Evolutionary conservation across 805 yeast species (phyloP).

Genomic region (Kazachstania taianensis): DNA sequence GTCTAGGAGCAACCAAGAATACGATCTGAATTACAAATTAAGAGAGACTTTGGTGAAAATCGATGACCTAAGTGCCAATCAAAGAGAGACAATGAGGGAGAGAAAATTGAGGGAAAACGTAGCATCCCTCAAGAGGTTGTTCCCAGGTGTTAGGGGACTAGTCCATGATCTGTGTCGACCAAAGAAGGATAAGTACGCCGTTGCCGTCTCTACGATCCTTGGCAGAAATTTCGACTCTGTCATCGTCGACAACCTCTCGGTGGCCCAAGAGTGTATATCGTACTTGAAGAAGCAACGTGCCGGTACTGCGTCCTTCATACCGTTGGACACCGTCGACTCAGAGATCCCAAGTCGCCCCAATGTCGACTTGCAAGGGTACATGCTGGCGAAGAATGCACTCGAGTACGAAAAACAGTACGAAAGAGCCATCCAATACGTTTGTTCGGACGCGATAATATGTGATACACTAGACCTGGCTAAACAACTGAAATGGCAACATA

Average conservation of each 20-base stretch:
- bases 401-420: slow-evolving; percentile 60
- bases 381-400: slow-evolving; percentile 55
- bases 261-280: slow-evolving; percentile 68
- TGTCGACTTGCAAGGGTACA: slow-evolving; percentile 18
- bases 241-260: slow-evolving; percentile 60
- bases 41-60: slow-evolving; percentile 49
- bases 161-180: slow-evolving; percentile 76
- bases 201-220: slow-evolving; percentile 64
- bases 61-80: slow-evolving; percentile 65
- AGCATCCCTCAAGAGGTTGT: slow-evolving; percentile 53
- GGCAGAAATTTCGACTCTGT: slow-evolving; percentile 77
- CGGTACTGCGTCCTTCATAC: slow-evolving; percentile 82
- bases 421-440: slow-evolving; percentile 67
- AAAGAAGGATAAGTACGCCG: slow-evolving; percentile 56
- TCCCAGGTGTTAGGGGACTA: slow-evolving; percentile 79
- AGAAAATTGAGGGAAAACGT: slow-evolving; percentile 64
- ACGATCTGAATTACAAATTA: slow-evolving; percentile 52
- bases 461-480: slow-evolving; percentile 63
- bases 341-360: slow-evolving; percentile 42
- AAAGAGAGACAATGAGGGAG: slow-evolving; percentile 67
- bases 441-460: slow-evolving; percentile 72
- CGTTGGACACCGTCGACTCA: slow-evolving; percentile 65
- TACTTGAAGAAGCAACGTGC: slow-evolving; percentile 75
- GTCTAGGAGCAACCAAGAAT: slow-evolving; percentile 38
- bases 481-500: slow-evolving; percentile 55